Evolutionary conservation across 139 green algal genomes (phyloP).

Genomic region (Diplosphaera chodatii): DNA sequence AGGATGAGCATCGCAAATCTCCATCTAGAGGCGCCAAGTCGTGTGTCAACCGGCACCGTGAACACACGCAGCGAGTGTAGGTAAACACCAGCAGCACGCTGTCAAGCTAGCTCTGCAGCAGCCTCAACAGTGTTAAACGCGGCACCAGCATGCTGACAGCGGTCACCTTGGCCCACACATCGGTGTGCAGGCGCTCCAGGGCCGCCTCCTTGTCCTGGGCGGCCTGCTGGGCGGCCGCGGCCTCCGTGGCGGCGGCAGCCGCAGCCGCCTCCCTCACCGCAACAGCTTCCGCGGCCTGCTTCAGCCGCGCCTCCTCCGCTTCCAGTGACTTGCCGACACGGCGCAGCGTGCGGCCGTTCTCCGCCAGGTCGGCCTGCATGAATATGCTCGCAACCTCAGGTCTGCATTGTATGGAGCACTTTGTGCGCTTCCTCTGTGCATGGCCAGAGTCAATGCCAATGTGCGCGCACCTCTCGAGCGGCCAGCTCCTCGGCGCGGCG

Average conservation of each 20-base stretch:
- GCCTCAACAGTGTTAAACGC: no score
- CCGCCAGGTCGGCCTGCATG: neutral
- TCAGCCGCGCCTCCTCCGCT: slow-evolving; percentile 1
- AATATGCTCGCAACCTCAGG: no score
- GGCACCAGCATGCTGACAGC: no score
- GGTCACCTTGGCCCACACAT: slow-evolving; percentile 11
- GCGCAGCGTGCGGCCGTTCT: neutral
- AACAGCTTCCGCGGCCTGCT: neutral
- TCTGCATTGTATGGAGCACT: no score
- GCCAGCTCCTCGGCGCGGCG: neutral
- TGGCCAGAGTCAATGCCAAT: no score
- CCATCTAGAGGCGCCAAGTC: no score
- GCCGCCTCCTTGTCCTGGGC: neutral
- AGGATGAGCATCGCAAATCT: no score
- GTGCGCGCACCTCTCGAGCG: neutral
- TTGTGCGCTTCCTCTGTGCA: no score
- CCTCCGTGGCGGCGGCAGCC: neutral
- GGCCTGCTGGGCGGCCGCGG: neutral
- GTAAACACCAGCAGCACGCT: no score
- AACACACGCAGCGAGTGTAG: no score
- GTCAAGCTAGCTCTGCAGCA: no score
- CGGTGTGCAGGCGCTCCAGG: slow-evolving; percentile 7
- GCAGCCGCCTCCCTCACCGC: neutral
- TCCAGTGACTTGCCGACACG: slow-evolving; percentile 5
- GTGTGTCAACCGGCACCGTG: no score